Evolutionary conservation across 2,329 filamentous ascomycete species (phyloP).

Genomic region (Alternaria brassicicola): DNA sequence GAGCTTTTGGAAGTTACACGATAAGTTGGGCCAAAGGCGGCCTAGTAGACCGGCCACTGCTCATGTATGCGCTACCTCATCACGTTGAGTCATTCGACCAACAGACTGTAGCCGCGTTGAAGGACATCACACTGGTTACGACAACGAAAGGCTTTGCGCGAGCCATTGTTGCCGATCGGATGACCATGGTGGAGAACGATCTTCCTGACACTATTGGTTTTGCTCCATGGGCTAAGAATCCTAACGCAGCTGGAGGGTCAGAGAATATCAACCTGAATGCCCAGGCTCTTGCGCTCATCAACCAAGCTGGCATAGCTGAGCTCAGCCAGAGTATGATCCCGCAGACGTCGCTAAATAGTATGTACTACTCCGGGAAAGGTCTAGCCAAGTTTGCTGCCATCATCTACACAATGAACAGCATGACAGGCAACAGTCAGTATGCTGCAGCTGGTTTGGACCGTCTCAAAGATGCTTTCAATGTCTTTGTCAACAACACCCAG

Average conservation of each 20-base stretch:
- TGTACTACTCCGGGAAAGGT: conserved; percentile 83
- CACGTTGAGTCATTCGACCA: conserved; percentile 77
- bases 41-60: conserved; percentile 59
- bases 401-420: conserved; percentile 56
- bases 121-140: conserved; percentile 70
- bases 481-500: conserved; percentile 56
- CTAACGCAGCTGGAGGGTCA: conserved; percentile 45
- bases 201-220: conserved; percentile 79
- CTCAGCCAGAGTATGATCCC: conserved; percentile 74
- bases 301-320: conserved; percentile 69
- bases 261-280: conserved; percentile 49
- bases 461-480: conserved; percentile 57
- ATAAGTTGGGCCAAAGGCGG: conserved; percentile 76
- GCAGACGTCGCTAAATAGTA: conserved; percentile 82
- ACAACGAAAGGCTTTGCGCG: conserved; percentile 86
- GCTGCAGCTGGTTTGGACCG: conserved; percentile 59
- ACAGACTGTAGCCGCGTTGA: conserved; percentile 57
- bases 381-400: conserved; percentile 55
- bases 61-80: conserved; percentile 92
- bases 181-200: conserved; percentile 73
- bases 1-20: conserved; percentile 69
- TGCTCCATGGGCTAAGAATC: conserved; percentile 72
- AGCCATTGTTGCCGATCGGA: conserved; percentile 59
- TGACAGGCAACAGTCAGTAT: conserved; percentile 65
- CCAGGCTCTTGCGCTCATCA: conserved; percentile 64